These are phyloP conservation scores for Aureoboletus auriporus DNA, from an alignment of 768 basidiomycete species.

Conservation along the genomic window DNA sequence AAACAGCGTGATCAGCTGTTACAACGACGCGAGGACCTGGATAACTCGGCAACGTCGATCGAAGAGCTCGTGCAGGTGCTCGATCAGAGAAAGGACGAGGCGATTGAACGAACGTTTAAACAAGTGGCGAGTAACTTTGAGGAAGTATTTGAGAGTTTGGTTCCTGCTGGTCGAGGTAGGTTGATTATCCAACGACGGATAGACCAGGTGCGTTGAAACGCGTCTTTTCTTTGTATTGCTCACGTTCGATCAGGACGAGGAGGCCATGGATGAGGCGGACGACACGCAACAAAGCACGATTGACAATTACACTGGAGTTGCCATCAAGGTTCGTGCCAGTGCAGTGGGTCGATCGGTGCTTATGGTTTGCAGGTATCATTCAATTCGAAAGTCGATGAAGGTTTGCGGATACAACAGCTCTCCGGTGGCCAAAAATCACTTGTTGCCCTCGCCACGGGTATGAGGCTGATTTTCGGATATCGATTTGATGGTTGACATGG, in stretches of 20 bases:
- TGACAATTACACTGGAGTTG: constrained; percentile 95
- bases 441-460: constrained; percentile 91
- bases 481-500: constrained; percentile 1
- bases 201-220: constrained; percentile 54
- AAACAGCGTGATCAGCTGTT: constrained; percentile 93
- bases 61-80: constrained; percentile 90
- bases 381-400: constrained; percentile 98
- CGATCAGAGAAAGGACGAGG: constrained; percentile 97
- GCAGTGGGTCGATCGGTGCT: neutral
- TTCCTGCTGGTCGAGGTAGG: constrained; percentile 87
- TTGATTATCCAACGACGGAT: constrained; percentile 91
- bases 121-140: constrained; percentile 97
- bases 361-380: constrained; percentile 76
- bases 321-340: constrained; percentile 67
- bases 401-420: constrained; percentile 91
- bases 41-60: constrained; percentile 85
- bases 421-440: constrained; percentile 98
- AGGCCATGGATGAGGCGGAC: constrained; percentile 64
- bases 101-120: constrained; percentile 97
- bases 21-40: constrained; percentile 85
- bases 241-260: constrained; percentile 50
- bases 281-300: constrained; percentile 72
- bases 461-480: constrained; percentile 5
- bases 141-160: constrained; percentile 94
- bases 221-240: neutral